Percentiles rank a stretch among this genome's conserved stretches.
Evolutionary conservation across 2,329 filamentous ascomycete genomes (phyloP).

Genomic region (Elsinoe arachidis): DNA sequence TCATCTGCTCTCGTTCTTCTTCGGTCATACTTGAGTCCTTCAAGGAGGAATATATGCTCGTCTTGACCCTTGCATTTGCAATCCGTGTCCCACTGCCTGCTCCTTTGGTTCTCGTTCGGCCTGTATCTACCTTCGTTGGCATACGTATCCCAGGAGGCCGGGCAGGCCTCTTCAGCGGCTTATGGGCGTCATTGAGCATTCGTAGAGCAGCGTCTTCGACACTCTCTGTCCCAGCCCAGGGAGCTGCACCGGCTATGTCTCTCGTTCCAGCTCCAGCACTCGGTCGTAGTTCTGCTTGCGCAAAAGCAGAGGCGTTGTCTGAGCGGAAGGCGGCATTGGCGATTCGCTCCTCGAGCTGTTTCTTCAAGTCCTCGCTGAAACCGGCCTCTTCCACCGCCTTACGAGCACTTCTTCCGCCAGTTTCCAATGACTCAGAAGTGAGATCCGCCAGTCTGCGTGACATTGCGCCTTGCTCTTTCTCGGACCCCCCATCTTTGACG

Average conservation of each 20-base stretch:
- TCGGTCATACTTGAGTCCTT: slow-evolving; percentile 54
- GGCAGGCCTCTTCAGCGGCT: slow-evolving; percentile 40
- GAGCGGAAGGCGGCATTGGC: slow-evolving; percentile 46
- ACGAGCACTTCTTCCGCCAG: slow-evolving; percentile 45
- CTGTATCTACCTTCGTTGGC: slow-evolving; percentile 37
- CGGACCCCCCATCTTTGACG: slow-evolving; percentile 17
- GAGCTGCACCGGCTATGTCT: slow-evolving; percentile 55
- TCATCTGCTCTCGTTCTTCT: slow-evolving; percentile 62
- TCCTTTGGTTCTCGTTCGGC: slow-evolving; percentile 26
- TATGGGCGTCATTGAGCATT: slow-evolving; percentile 61
- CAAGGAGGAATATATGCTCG: slow-evolving; percentile 45
- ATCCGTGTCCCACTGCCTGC: slow-evolving; percentile 41
- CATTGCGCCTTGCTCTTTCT: slow-evolving; percentile 46
- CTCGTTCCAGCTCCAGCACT: slow-evolving; percentile 61
- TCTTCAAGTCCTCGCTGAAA: slow-evolving; percentile 54
- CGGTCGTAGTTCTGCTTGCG: slow-evolving; percentile 45
- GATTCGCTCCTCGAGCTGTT: slow-evolving; percentile 50
- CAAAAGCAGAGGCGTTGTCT: slow-evolving; percentile 46
- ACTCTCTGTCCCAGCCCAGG: slow-evolving; percentile 73
- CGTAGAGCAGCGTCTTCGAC: slow-evolving; percentile 68
- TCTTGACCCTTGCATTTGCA: slow-evolving; percentile 51
- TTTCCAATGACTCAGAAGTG: slow-evolving; percentile 50
- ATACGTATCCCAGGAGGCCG: slow-evolving; percentile 32
- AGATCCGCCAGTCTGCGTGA: slow-evolving; percentile 49
- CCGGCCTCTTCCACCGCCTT: slow-evolving; percentile 53